Evolutionary conservation across 2,329 filamentous ascomycete species (phyloP).

Genomic region (Colletotrichum sidae): DNA sequence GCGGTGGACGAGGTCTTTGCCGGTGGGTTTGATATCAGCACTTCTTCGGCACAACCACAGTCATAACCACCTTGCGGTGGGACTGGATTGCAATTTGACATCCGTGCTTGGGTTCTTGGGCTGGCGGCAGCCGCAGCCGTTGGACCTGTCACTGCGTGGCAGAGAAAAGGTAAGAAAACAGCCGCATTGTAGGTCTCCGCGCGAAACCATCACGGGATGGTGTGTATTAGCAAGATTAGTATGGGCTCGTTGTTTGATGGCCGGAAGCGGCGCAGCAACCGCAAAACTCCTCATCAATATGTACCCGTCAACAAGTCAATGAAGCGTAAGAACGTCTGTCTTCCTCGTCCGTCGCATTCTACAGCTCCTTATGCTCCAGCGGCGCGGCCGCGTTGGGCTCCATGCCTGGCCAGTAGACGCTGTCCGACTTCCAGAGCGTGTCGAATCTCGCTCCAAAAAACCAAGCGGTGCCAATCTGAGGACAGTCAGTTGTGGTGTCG

Average conservation of each 20-base stretch:
- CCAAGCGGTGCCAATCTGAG: constrained; percentile 81
- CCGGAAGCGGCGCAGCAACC: constrained; percentile 31
- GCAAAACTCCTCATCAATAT: constrained; percentile 35
- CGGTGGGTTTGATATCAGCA: constrained; percentile 79
- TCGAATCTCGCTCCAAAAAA: constrained; percentile 87
- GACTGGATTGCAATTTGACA: constrained; percentile 99
- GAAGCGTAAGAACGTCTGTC: constrained; percentile 32
- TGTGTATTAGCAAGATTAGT: constrained; percentile 38
- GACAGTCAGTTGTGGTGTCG: not conserved
- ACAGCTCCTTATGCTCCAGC: constrained; percentile 37
- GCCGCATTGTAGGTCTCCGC: not conserved
- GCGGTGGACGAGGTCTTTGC: constrained; percentile 43
- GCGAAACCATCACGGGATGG: constrained; percentile 32
- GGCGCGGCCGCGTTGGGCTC: constrained; percentile 30
- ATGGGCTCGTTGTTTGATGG: constrained; percentile 28
- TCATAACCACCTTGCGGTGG: constrained; percentile 68
- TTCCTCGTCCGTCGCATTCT: constrained; percentile 22
- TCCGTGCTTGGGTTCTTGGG: constrained; percentile 78
- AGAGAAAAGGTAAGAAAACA: not conserved
- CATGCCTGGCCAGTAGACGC: constrained; percentile 36
- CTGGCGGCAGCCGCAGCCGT: not conserved
- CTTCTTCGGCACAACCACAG: constrained; percentile 99
- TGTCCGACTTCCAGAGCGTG: constrained; percentile 40
- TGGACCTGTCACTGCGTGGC: not conserved
- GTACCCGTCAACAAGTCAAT: constrained; percentile 37